phyloP scores from a whole-genome alignment of 2,329 filamentous ascomycete species.

The Capronia coronata region DNA sequence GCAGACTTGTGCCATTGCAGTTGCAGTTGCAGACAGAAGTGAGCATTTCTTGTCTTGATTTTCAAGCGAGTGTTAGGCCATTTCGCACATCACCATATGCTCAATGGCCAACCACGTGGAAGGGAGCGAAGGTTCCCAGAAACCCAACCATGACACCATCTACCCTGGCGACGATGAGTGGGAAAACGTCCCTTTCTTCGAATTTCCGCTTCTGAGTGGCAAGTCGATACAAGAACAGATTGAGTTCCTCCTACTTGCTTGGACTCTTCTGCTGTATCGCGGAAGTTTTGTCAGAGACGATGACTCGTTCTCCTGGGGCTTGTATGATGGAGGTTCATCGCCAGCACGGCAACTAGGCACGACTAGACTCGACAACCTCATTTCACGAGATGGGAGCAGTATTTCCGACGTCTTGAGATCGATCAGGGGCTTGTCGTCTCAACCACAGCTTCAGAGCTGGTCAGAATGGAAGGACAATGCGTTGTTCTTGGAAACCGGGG shows the following conservation, averaged over 20 bases:
- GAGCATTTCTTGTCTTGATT: too few species aligned
- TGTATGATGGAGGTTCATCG: not conserved
- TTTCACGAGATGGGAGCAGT: not conserved
- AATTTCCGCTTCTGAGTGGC: not conserved
- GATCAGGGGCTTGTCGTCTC: not conserved
- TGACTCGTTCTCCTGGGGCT: slow-evolving; percentile 1
- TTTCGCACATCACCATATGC: too few species aligned
- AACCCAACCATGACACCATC: not conserved
- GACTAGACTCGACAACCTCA: not conserved
- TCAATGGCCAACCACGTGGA: not conserved
- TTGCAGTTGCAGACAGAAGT: too few species aligned
- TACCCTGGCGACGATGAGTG: not conserved
- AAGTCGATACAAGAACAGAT: not conserved
- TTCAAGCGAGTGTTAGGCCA: not conserved
- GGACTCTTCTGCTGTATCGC: slow-evolving; percentile 1
- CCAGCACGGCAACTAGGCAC: not conserved
- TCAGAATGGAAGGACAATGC: not conserved
- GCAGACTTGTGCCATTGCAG: too few species aligned
- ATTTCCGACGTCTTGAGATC: not conserved
- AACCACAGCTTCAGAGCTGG: not conserved
- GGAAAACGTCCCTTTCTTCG: not conserved
- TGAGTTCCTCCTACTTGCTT: not conserved
- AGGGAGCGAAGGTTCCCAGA: not conserved
- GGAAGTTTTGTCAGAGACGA: slow-evolving; percentile 3
- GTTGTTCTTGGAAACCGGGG: not conserved